Base-by-base conservation (phyloP, 352 stramenopile species). In the Halophytophthora polymorphica region DNA sequence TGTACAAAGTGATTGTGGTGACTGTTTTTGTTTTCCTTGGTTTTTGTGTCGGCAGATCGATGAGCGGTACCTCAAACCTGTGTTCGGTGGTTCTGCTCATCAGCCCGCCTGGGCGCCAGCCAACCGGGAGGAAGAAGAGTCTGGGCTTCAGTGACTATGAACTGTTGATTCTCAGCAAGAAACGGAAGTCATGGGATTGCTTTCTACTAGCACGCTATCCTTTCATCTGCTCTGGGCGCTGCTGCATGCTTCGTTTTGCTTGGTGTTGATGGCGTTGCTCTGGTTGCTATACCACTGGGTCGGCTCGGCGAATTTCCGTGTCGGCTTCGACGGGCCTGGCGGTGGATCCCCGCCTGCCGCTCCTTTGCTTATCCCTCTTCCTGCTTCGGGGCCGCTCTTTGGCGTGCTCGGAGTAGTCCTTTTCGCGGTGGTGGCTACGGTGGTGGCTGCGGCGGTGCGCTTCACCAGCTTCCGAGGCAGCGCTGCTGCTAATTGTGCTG, bases 51-150 rank as follows among this genome's bases (percentile, higher is more conserved):
- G 57, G 18, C 17, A 86, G 77, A 45, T 89, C 34, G 78, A 89
- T 25, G 73, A 87, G 29, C 69, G 61, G 34, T 89, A 87, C 43
- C 61, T 89, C 41, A 86, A 89, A 53, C 78, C 78, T 3, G 35
- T 85, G 8, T 87, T 89, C 55, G 76, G 78, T 1, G 78, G 76
- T 14, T 77, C 71, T 2, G 53, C 51, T 22, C 59, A 60, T 19
- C 63, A 73, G n/a, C 53, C 11, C 37, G 45, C 55, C 49, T 21
- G n/a, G n/a, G n/a, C n/a, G n/a, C n/a, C n/a, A n/a, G n/a, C n/a
- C n/a, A n/a, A n/a, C n/a, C n/a, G n/a, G n/a, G n/a, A n/a, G n/a
- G n/a, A n/a, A n/a, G n/a, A n/a, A n/a, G n/a, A n/a, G n/a, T n/a
- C n/a, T n/a, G n/a, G n/a, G n/a, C n/a, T n/a, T n/a, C n/a, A n/a